These are phyloP conservation scores for Puccinellia tenuiflora DNA, from an alignment of 176 grass and related monocot species.

Conservation along the genomic window DNA sequence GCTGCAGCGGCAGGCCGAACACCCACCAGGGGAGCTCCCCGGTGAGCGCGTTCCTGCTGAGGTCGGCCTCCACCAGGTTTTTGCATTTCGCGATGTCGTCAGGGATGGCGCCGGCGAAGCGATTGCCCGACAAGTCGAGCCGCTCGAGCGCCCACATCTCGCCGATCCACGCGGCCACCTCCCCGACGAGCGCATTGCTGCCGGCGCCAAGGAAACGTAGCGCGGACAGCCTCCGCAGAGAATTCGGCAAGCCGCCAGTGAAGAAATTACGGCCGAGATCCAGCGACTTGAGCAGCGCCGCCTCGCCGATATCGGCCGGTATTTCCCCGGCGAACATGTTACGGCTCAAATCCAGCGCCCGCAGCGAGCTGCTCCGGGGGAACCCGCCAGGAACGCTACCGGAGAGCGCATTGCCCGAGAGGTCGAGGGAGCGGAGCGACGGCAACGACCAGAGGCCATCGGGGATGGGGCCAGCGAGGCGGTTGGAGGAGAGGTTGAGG, in stretches of 20 bases:
- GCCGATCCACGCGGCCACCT: conserved; percentile 72
- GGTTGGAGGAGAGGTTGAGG: conserved; percentile 84
- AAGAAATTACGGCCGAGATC: conserved; percentile 74
- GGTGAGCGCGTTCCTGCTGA: conserved; percentile 68
- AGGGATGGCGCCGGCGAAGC: conserved; percentile 61
- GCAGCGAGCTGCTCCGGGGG: conserved; percentile 41
- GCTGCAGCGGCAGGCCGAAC: conserved; percentile 59
- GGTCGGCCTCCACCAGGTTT: conserved; percentile 52
- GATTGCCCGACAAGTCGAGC: conserved; percentile 72
- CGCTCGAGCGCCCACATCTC: conserved; percentile 65
- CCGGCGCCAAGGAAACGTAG: conserved; percentile 49
- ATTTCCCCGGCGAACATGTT: conserved; percentile 74
- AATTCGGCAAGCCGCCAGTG: conserved; percentile 51
- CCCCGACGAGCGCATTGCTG: conserved; percentile 61
- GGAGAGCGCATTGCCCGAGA: conserved; percentile 64
- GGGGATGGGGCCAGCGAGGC: conserved; percentile 54
- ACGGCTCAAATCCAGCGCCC: conserved; percentile 47
- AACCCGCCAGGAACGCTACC: conserved; percentile 57
- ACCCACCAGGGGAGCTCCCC: conserved; percentile 83
- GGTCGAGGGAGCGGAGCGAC: conserved; percentile 69
- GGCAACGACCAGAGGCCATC: conserved; percentile 64
- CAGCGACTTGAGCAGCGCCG: conserved; percentile 55
- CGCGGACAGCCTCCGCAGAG: conserved; percentile 48
- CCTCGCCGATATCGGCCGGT: conserved; percentile 65
- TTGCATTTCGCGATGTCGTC: conserved; percentile 53